These are phyloP conservation scores for Microbotryomycetes sp. DNA, from an alignment of 1,284 basidiomycete genomes.

Conservation along the genomic window DNA sequence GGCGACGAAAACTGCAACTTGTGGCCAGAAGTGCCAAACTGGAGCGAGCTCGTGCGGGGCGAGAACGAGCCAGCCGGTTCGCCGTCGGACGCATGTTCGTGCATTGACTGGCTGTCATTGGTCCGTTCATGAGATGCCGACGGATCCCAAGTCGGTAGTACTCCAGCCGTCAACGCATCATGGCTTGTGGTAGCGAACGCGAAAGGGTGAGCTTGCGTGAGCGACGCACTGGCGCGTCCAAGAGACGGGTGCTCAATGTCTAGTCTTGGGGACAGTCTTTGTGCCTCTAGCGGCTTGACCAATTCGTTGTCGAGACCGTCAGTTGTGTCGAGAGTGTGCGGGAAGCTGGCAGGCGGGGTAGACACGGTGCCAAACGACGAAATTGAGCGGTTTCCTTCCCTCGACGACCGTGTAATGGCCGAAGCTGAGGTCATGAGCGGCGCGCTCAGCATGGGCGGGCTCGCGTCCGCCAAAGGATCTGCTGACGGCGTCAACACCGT, in stretches of 20 bases:
- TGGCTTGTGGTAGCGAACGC: background rate
- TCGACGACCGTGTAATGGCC: background rate
- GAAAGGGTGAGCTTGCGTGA: background rate
- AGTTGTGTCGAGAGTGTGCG: background rate
- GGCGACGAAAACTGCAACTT: background rate
- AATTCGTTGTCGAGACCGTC: background rate
- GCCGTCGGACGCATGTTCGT: too few species aligned
- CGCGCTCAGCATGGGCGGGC: background rate
- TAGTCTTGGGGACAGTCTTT: too few species aligned
- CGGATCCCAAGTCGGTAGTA: too few species aligned
- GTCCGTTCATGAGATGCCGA: too few species aligned
- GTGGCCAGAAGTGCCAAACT: background rate
- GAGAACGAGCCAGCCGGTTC: too few species aligned
- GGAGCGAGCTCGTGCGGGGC: background rate
- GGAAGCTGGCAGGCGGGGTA: background rate
- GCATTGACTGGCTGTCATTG: too few species aligned
- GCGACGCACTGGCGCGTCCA: too few species aligned
- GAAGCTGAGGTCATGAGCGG: background rate
- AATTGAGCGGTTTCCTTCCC: background rate
- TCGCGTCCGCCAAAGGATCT: background rate
- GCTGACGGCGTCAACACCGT: conserved; percentile 9
- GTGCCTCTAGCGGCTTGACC: too few species aligned
- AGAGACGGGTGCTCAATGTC: too few species aligned
- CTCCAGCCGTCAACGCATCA: too few species aligned
- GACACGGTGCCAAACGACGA: background rate